Evolutionary conservation across 2,329 filamentous ascomycete genomes (phyloP), one percentile per base, ranked within the genome.

Genomic region (Dothistroma septosporum): DNA sequence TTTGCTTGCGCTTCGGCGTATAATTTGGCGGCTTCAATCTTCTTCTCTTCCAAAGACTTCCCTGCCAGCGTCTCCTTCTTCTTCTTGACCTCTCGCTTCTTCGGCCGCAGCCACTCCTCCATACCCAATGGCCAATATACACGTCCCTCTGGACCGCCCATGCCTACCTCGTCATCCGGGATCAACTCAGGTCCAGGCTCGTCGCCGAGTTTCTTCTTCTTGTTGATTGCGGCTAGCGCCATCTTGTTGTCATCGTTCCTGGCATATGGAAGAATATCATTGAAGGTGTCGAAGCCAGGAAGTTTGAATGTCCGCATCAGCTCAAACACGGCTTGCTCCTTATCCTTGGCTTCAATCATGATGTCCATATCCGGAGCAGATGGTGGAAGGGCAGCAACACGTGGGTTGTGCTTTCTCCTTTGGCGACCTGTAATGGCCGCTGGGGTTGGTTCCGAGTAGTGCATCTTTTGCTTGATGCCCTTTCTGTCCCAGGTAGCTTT

Each of bases 301-400:
- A 97, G 80, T 69, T 88, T 92, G 74, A 92, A 96, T 0, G 82
- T 92, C 22, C 89, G 84, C 92, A 97, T 97, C 19, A 97, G 81
- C 65, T 96, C 91, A 69, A 97, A 96, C 0, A 97, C 91, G 0
- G 93, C 92, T 75, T 97, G 93, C 73, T 97, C 93, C 76, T 97
- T 97, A 72, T 97, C 93, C 74, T 97, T 97, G 53, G 93, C 93
- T 77, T 97, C 93, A 62, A 97, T 97, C 93, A 97, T 97, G n/a
- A 97, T 80, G 71, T 97, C 93, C 88, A 95, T 94, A 33, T 89
- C 87, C 0, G 85, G 79, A 4, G 87, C 82, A 69, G 93, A 97
- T 0, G 93, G 92, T 0, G 93, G 93, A 0, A 97, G 76, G 0
- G 87, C 89, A 65, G 82, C 82, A 1, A 96, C 91, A 9, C 93